Evolutionary conservation across 768 basidiomycete species (phyloP).

Genomic region (Rhizopogon vesiculosus): DNA sequence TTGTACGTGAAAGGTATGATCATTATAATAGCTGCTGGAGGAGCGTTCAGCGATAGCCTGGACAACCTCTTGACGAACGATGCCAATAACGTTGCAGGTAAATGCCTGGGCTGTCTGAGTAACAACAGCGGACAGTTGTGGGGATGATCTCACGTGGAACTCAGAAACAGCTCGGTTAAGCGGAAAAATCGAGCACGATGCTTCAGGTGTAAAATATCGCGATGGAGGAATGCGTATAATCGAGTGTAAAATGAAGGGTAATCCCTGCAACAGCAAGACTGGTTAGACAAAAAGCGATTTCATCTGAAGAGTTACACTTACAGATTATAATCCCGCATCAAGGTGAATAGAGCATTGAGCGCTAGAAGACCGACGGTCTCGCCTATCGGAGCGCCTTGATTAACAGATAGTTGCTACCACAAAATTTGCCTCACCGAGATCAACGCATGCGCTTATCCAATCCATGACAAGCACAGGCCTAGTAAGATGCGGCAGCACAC

Average conservation of each 20-base stretch:
- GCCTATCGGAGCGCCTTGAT: constrained; percentile 38
- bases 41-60: constrained; percentile 76
- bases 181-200: constrained; percentile 95
- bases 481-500: constrained; percentile 80
- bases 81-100: constrained; percentile 87
- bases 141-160: constrained; percentile 68
- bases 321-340: constrained; percentile 95
- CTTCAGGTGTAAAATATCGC: constrained; percentile 85
- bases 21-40: constrained; percentile 88
- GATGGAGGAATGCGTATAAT: constrained; percentile 85
- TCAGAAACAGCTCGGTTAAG: constrained; percentile 83
- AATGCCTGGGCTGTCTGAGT: constrained; percentile 46
- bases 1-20: constrained; percentile 94
- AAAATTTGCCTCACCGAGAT: constrained; percentile 51
- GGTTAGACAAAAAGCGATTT: not conserved
- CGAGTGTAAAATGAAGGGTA: constrained; percentile 94
- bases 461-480: constrained; percentile 82
- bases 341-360: constrained; percentile 83
- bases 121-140: not conserved
- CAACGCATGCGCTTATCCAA: constrained; percentile 83
- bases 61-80: constrained; percentile 93
- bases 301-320: constrained; percentile 32
- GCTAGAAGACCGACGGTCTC: constrained; percentile 84
- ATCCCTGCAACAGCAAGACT: constrained; percentile 50
- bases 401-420: not conserved